Base-by-base conservation (phyloP, 2,329 filamentous ascomycete genomes). In the Cercospora sp. region DNA sequence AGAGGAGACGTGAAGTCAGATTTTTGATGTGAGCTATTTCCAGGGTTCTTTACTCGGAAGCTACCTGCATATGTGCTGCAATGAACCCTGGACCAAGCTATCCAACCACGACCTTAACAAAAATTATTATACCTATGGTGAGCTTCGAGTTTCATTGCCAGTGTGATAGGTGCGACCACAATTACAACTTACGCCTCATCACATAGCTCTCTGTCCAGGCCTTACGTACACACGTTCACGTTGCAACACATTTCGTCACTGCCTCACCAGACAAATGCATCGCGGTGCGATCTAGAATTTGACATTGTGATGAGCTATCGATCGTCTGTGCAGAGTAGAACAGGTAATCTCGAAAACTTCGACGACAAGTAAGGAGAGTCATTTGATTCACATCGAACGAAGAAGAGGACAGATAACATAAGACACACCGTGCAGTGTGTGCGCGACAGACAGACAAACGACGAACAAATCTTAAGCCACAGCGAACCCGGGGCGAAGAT, bases 11-110 rank as follows among this genome's bases (percentile, higher is more conserved):
- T 51, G 45, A 51, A 26, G 45, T 51, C 20, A 51, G 23, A 23
- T 6, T 51, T 13, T n/a, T 42, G 10, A 10, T 23, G 45, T 13
- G 45, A 58, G 53, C 53, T 58, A 58, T 58, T 58, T 33, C 30
- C 53, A 58, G 53, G 53, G 26, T 58, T 58, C 53, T 58, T 31
- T 58, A 58, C 53, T 58, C 53, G 53, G 26, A 30, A 58, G 53
- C 53, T 58, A 58, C 53, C 53, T 58, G 53, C 28, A 51, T 51
- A 23, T 23, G 42, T 23, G 2, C 16, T 58, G 23, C 53, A 16
- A 28, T 30, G 53, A 58, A 58, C 53, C 53, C 53, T 58, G 53
- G 26, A 58, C 23, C 53, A 30, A 58, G n/a, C 30, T 18, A 58
- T 16, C 53, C 53, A 58, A 58, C 53, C 53, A 58, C 53, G 53